phyloP scores from a whole-genome alignment of 192 early-diverging fungal species.

The Physocladia obscura region DNA sequence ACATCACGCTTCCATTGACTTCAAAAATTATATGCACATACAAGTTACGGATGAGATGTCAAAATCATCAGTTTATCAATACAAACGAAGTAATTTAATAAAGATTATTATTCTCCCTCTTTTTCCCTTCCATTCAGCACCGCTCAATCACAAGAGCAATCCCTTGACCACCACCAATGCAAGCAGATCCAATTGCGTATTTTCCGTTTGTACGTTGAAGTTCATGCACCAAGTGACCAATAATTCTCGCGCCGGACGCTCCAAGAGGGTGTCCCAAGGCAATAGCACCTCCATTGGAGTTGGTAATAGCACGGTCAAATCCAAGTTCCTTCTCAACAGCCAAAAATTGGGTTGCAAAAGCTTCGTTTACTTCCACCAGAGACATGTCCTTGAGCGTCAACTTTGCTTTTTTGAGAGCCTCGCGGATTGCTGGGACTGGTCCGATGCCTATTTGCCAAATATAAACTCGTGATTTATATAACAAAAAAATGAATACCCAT shows the following conservation, averaged over 20 bases:
- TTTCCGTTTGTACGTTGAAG: slow-evolving; percentile 77
- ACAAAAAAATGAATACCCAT: slow-evolving; percentile 65
- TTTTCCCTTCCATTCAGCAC: no score
- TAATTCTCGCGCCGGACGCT: slow-evolving; percentile 93
- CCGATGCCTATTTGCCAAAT: slow-evolving; percentile 63
- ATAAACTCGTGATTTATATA: not conserved
- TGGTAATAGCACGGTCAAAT: slow-evolving; percentile 74
- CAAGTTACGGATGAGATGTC: no score
- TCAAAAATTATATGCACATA: no score
- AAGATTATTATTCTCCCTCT: no score
- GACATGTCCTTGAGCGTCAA: slow-evolving; percentile 82
- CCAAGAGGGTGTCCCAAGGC: slow-evolving; percentile 89
- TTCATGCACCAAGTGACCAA: slow-evolving; percentile 82
- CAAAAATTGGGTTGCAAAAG: slow-evolving; percentile 92
- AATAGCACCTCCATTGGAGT: slow-evolving; percentile 90
- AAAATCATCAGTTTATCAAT: no score
- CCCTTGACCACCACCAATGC: slow-evolving; percentile 93
- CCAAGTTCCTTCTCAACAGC: slow-evolving; percentile 87
- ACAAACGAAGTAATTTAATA: no score
- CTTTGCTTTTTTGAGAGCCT: slow-evolving; percentile 78
- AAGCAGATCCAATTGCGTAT: slow-evolving; percentile 91
- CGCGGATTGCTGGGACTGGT: slow-evolving; percentile 86
- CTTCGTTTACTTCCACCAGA: slow-evolving; percentile 95
- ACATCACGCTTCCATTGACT: no score
- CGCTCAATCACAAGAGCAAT: slow-evolving; percentile 74